Evolutionary conservation across 2,329 filamentous ascomycete species (phyloP), one percentile per base, ranked within the genome.

Genomic region (Nectriaceae sp.): DNA sequence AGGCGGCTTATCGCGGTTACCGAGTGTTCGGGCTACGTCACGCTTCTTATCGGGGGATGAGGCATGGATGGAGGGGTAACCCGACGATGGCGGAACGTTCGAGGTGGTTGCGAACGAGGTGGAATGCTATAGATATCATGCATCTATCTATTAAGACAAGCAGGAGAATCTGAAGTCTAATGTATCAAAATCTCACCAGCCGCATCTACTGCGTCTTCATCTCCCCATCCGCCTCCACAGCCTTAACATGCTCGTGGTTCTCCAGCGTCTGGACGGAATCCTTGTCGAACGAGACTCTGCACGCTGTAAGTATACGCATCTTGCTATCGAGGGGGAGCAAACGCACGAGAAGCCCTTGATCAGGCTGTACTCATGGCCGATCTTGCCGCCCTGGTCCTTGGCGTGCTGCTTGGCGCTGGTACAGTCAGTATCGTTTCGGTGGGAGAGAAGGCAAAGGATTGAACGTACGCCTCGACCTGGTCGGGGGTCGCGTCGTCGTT

Each of bases 271-370:
- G 71, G 49, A 96, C 75, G 15, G 79, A 73, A 65, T 87, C 88
- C 11, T 84, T 77, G 21, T 84, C 82, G 70, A 89, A 90, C 48
- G 82, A 77, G 62, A 91, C 90, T 42, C 92, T 96, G 13, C 20
- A 19, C 5, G 16, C 33, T 21, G 36, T 42, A 11, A 57, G 21
- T 19, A 16, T 51, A 21, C 33, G 42, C 21, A 15, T n/a, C n/a
- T n/a, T n/a, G n/a, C n/a, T n/a, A 16, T 16, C 22, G 26, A 18
- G 20, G 11, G 2, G 4, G 13, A 5, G 4, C 3, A 22, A 35
- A 78, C 89, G 60, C 84, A 97, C 93, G 89, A 86, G 76, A 97
- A 97, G 49, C 88, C 92, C 76, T 93, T 95, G 80, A 96, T 91
- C 62, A 96, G 73, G 52, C 75, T 86, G 78, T 90, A 96, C 69